Evolutionary conservation across 2,329 filamentous ascomycete species (phyloP).

Genomic region (Aspergillus piperis): DNA sequence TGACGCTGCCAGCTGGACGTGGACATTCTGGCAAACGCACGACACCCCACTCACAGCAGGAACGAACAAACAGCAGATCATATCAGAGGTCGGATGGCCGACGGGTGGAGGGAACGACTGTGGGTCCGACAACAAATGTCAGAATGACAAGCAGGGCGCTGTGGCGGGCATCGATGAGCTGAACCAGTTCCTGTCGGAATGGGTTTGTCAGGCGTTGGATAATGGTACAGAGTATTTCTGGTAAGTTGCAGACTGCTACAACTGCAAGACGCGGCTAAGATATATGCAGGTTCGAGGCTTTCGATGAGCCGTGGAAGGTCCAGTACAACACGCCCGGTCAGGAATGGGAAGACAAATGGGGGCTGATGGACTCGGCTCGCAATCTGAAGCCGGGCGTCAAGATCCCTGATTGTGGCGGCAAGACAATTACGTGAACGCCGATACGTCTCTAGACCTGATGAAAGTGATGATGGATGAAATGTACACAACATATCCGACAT

Average conservation of each 20-base stretch:
- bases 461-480: conserved; percentile 9
- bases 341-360: conserved; percentile 96
- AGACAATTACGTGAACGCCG: conserved; percentile 54
- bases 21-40: conserved; percentile 73
- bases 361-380: conserved; percentile 80
- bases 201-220: conserved; percentile 75
- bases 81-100: conserved; percentile 92
- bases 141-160: conserved; percentile 58
- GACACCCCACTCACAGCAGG: conserved; percentile 66
- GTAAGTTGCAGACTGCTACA: conserved; percentile 48
- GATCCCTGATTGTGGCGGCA: conserved; percentile 84
- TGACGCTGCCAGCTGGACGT: conserved; percentile 77
- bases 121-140: conserved; percentile 60
- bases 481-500: conserved; percentile 20
- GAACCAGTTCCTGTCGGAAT: conserved; percentile 83
- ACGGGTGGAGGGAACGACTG: conserved; percentile 78
- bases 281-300: conserved; percentile 73
- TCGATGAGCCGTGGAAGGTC: conserved; percentile 95
- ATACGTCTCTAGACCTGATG: not conserved
- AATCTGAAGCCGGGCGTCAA: conserved; percentile 80
- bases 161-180: conserved; percentile 78
- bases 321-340: conserved; percentile 66
- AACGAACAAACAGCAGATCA: conserved; percentile 69
- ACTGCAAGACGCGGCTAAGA: conserved; percentile 17
- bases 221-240: conserved; percentile 95